Evolutionary conservation across 192 early-diverging fungal species (phyloP).

Genomic region (Coemansia sp.): DNA sequence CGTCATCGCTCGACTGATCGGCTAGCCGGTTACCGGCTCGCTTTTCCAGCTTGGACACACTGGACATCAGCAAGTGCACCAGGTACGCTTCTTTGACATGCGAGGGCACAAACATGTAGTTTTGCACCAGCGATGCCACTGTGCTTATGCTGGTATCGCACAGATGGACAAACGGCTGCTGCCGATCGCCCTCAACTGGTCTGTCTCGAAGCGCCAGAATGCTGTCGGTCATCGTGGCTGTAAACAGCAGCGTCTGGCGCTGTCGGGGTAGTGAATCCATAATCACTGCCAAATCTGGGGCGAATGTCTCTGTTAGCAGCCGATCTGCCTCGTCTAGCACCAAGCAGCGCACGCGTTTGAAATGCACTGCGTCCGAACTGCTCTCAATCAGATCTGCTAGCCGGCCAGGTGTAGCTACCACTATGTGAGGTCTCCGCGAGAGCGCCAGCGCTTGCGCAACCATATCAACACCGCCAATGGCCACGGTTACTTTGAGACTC

Average conservation of each 20-base stretch:
- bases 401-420: constrained; percentile 94
- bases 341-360: constrained; percentile 75
- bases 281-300: constrained; percentile 75
- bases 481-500: constrained; percentile 75
- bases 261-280: constrained; percentile 73
- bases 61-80: constrained; percentile 63
- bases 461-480: constrained; percentile 95
- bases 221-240: constrained; percentile 92
- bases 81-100: constrained; percentile 88
- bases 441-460: constrained; percentile 90
- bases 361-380: constrained; percentile 66
- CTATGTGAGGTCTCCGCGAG: constrained; percentile 78
- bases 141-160: constrained; percentile 59
- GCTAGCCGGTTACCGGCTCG: constrained; percentile 29
- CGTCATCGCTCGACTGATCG: constrained; percentile 27
- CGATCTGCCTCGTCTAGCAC: constrained; percentile 98
- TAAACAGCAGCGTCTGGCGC: constrained; percentile 92
- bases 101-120: constrained; percentile 90
- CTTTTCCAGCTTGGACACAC: constrained; percentile 29
- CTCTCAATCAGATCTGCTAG: constrained; percentile 90
- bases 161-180: constrained; percentile 42
- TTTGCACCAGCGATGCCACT: constrained; percentile 83
- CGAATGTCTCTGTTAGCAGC: constrained; percentile 81
- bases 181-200: constrained; percentile 3
- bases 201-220: constrained; percentile 70